phyloP scores from a whole-genome alignment of 176 grass and related monocot genomes.

The Aegilops umbellulata region DNA sequence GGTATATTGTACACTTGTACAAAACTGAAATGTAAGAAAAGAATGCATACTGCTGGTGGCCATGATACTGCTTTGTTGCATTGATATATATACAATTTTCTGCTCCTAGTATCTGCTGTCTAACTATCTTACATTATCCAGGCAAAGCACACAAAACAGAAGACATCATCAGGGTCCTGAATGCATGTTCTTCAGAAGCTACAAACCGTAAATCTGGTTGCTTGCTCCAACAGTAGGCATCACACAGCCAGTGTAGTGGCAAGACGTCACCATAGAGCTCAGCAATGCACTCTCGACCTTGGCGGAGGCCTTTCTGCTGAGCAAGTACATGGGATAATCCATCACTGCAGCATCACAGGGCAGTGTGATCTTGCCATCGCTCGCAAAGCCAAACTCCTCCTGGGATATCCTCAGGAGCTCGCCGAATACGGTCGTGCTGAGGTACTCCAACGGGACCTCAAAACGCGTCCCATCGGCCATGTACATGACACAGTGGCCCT shows the following conservation, averaged over 20 bases:
- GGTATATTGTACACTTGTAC: not conserved
- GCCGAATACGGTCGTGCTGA: conserved; percentile 25
- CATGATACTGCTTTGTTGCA: not conserved
- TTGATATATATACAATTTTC: not conserved
- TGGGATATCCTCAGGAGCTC: conserved; percentile 44
- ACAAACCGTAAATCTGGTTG: conserved; percentile 11
- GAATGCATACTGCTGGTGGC: not conserved
- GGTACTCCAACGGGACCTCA: conserved; percentile 47
- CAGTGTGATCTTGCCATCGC: conserved; percentile 38
- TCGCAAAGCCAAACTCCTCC: conserved; percentile 49
- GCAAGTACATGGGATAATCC: conserved; percentile 50
- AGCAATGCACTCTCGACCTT: conserved; percentile 55
- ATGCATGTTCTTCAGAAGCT: conserved; percentile 5
- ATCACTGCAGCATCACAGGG: conserved; percentile 47
- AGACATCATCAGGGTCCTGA: not conserved
- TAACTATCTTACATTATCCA: not conserved
- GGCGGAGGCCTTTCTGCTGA: conserved; percentile 22
- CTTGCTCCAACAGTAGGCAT: not conserved
- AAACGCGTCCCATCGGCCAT: conserved; percentile 31
- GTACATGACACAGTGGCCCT: conserved; percentile 46
- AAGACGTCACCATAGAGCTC: conserved; percentile 29
- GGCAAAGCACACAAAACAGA: not conserved
- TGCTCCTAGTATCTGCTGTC: not conserved
- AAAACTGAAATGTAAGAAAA: not conserved
- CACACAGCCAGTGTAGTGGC: not conserved